Conservation (phyloP, 371 early-diverging fungal genomes). For the Saksenaea oblongispora region DNA sequence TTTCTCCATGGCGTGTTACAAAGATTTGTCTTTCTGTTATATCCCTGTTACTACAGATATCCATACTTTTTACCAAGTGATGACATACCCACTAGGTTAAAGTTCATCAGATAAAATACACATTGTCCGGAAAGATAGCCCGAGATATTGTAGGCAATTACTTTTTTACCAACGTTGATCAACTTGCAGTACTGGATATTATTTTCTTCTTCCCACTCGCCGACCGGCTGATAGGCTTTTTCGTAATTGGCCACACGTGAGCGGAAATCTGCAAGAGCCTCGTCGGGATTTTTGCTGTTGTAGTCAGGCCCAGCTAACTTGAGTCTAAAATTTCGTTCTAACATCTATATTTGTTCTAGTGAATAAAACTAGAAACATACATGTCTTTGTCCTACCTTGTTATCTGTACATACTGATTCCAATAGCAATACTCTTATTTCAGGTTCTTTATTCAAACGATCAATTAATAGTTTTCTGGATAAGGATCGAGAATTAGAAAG, state of each 20-base stretch:
- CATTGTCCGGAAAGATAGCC: constrained; percentile 82
- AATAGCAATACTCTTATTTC: constrained; percentile 56
- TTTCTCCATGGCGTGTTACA: constrained; percentile 84
- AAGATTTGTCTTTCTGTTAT: constrained; percentile 71
- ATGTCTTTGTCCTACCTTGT: constrained; percentile 20
- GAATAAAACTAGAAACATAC: neutral
- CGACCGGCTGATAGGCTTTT: constrained; percentile 76
- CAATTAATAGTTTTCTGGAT: constrained; percentile 57
- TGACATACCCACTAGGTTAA: constrained; percentile 55
- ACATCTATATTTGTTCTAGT: constrained; percentile 35
- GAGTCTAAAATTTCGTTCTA: constrained; percentile 78
- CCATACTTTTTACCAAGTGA: neutral
- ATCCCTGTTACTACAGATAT: neutral
- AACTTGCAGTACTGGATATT: constrained; percentile 81
- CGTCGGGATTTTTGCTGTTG: constrained; percentile 62
- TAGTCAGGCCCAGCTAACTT: constrained; percentile 88
- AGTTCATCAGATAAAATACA: constrained; percentile 87
- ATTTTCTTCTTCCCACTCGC: constrained; percentile 72
- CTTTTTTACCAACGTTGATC: constrained; percentile 83
- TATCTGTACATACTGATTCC: constrained; percentile 82
- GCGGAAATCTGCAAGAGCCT: constrained; percentile 76
- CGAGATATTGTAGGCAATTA: constrained; percentile 79
- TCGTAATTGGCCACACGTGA: constrained; percentile 82
- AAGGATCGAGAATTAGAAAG: neutral
- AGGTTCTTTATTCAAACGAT: constrained; percentile 61